These are phyloP conservation scores for Plasmodiophora brassicae DNA, from an alignment of 208 protist species.

Conservation along the genomic window DNA sequence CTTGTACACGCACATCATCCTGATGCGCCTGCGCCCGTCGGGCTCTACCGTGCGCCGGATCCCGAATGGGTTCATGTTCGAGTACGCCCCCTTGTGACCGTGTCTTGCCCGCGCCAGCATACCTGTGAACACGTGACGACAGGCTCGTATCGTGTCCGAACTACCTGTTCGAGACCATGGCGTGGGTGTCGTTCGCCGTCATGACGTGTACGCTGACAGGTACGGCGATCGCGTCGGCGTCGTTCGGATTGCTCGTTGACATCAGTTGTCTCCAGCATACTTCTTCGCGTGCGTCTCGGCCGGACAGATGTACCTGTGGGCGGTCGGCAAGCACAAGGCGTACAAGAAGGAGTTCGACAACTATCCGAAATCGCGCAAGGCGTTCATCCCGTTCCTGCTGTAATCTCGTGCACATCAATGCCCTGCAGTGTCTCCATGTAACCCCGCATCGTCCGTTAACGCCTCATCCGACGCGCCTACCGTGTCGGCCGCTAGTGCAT, in stretches of 20 bases:
- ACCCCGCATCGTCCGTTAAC: too few relatives aligned
- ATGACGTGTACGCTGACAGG: conserved; percentile 57
- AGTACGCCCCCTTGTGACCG: not conserved
- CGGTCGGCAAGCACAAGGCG: conserved; percentile 47
- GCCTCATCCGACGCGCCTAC: too few relatives aligned
- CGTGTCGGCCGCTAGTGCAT: too few relatives aligned
- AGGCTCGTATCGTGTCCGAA: conserved; percentile 82
- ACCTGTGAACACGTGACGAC: not conserved
- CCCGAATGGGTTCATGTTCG: conserved; percentile 3
- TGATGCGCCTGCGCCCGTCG: conserved; percentile 71
- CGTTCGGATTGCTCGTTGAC: not conserved
- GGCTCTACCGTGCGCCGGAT: conserved; percentile 15
- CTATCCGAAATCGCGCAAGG: conserved; percentile 20
- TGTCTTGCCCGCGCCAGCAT: not conserved
- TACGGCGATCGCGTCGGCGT: not conserved
- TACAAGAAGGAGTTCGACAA: conserved; percentile 52
- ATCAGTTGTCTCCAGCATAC: not conserved
- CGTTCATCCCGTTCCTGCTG: conserved; percentile 19
- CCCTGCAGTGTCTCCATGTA: too few relatives aligned
- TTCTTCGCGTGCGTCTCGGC: conserved; percentile 39
- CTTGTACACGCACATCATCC: conserved; percentile 76
- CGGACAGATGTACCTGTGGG: conserved; percentile 51
- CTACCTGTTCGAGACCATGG: conserved; percentile 86
- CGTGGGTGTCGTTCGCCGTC: conserved; percentile 80
- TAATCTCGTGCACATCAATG: too few relatives aligned